phyloP scores from a whole-genome alignment of 2,329 filamentous ascomycete genomes.

The Rutstroemia sp. region DNA sequence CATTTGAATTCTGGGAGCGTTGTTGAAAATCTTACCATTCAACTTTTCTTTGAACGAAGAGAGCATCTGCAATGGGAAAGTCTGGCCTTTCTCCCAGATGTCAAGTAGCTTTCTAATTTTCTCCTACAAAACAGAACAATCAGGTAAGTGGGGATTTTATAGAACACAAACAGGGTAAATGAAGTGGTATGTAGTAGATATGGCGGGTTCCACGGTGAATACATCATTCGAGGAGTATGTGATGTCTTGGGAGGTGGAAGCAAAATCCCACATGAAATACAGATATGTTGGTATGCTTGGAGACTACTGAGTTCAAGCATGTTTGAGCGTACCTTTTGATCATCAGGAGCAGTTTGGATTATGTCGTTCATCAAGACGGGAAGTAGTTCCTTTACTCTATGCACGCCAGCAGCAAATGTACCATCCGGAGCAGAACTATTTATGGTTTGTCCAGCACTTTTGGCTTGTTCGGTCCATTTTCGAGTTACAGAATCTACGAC shows the following conservation, averaged over 20 bases:
- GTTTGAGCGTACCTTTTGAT: slow-evolving; percentile 82
- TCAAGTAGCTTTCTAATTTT: slow-evolving; percentile 94
- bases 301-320: slow-evolving; percentile 19
- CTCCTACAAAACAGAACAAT: slow-evolving; percentile 56
- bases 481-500: slow-evolving; percentile 99
- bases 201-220: slow-evolving; percentile 1
- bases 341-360: slow-evolving; percentile 75
- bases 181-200: background rate
- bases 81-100: slow-evolving; percentile 95
- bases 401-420: slow-evolving; percentile 88
- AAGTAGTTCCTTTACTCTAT: slow-evolving; percentile 93
- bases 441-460: slow-evolving; percentile 73
- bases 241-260: slow-evolving; percentile 12
- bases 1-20: slow-evolving; percentile 8
- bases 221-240: slow-evolving; percentile 11
- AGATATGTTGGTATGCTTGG: slow-evolving; percentile 6
- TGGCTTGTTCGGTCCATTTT: slow-evolving; percentile 96
- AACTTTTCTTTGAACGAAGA: slow-evolving; percentile 76
- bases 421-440: slow-evolving; percentile 78
- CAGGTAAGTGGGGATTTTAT: slow-evolving; percentile 40
- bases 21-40: slow-evolving; percentile 51
- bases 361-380: slow-evolving; percentile 95
- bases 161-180: slow-evolving; percentile 3
- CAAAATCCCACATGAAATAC: slow-evolving; percentile 18
- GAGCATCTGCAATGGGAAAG: slow-evolving; percentile 77